Percentiles rank a stretch among this genome's conserved stretches.
These are phyloP conservation scores for Coniochaeta sp. DNA, from an alignment of 2,329 filamentous ascomycete genomes.

Conservation along the genomic window DNA sequence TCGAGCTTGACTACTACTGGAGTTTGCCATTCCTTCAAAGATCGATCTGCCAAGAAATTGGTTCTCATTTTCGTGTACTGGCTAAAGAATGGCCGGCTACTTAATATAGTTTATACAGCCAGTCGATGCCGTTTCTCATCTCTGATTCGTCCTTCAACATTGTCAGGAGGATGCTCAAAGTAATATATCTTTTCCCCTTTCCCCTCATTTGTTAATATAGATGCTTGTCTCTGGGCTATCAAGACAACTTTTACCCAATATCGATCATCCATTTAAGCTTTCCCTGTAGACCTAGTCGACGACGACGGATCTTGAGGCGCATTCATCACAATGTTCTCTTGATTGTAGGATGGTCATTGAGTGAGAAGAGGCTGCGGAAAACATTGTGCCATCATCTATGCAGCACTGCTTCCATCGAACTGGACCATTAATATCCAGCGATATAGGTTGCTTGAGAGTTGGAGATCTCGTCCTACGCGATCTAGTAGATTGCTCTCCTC, in stretches of 20 bases:
- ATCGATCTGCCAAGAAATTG: constrained; percentile 4
- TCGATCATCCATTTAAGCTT: background rate
- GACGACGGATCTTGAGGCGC: background rate
- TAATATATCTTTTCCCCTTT: background rate
- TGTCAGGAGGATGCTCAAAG: background rate
- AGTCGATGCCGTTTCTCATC: constrained; percentile 1
- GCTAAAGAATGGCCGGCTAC: constrained; percentile 11
- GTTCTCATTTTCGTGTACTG: constrained; percentile 3
- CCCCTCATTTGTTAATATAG: constrained; percentile 7
- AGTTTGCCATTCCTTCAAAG: background rate
- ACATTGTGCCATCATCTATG: background rate
- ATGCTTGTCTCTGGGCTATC: background rate
- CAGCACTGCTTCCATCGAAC: background rate
- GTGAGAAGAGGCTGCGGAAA: background rate
- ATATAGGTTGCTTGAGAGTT: constrained; percentile 2
- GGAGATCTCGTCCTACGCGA: constrained; percentile 10
- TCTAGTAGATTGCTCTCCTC: constrained; percentile 3
- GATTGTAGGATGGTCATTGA: background rate
- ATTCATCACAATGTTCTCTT: constrained; percentile 2
- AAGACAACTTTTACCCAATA: background rate
- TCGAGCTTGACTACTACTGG: background rate
- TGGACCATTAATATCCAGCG: background rate
- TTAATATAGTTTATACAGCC: constrained; percentile 14
- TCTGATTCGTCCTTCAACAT: constrained; percentile 9
- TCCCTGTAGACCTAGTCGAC: constrained; percentile 1